These are phyloP conservation scores for Puccinia coronata DNA, from an alignment of 1,284 basidiomycete species.

Conservation along the genomic window DNA sequence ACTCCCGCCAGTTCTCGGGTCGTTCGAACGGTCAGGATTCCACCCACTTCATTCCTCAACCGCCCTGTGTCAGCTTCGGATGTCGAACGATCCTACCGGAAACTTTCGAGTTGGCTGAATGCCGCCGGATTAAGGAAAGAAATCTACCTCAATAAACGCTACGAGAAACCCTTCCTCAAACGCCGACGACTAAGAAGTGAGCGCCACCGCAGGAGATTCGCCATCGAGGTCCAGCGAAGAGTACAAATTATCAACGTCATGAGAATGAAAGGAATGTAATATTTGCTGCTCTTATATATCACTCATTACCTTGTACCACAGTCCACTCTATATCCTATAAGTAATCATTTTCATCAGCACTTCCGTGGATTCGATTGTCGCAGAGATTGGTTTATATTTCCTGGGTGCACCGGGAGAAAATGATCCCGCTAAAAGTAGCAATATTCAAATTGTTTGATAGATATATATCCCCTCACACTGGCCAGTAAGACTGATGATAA, in stretches of 20 bases:
- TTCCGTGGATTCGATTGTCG: background rate
- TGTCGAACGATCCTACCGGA: slow-evolving; percentile 43
- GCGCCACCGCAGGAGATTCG: slow-evolving; percentile 43
- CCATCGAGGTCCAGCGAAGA: slow-evolving; percentile 48
- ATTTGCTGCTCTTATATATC: background rate
- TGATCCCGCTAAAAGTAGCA: no score
- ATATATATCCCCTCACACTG: no score
- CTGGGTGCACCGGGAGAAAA: no score
- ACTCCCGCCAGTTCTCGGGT: slow-evolving; percentile 41
- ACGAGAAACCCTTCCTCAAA: slow-evolving; percentile 49
- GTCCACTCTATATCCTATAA: background rate
- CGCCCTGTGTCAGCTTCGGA: slow-evolving; percentile 30
- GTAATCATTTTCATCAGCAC: background rate
- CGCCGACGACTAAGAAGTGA: slow-evolving; percentile 38
- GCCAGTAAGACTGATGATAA: no score
- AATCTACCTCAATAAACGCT: slow-evolving; percentile 39
- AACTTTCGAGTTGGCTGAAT: slow-evolving; percentile 17
- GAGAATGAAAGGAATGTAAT: slow-evolving; percentile 48
- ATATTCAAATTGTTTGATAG: no score
- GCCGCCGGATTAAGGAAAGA: slow-evolving; percentile 28
- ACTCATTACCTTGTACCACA: slow-evolving; percentile 5
- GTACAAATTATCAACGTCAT: slow-evolving; percentile 46
- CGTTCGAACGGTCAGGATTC: slow-evolving; percentile 27
- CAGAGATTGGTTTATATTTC: no score
- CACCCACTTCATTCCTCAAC: slow-evolving; percentile 39